A percentile compares a stretch with the other conserved stretches of the same genome.
These are phyloP conservation scores for Stenocarpella maydis DNA, from an alignment of 2,329 filamentous ascomycete genomes.

Conservation along the genomic window DNA sequence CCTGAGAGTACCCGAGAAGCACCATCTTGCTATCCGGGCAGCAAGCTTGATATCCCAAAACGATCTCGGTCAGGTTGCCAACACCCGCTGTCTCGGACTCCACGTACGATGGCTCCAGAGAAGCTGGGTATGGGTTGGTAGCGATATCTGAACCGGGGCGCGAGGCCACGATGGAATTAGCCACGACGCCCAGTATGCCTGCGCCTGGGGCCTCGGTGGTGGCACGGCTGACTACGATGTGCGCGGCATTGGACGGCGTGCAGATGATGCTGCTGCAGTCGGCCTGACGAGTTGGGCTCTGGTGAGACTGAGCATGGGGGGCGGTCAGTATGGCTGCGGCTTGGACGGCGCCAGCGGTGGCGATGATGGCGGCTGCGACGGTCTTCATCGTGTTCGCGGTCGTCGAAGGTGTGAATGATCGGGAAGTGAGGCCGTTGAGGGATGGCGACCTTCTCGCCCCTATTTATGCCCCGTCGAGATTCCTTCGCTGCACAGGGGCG, in stretches of 20 bases:
- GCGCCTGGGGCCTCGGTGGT: conserved; percentile 45
- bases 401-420: no score
- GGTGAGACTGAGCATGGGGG: neutral
- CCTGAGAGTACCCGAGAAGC: conserved; percentile 45
- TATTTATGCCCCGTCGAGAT: neutral
- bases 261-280: conserved; percentile 28
- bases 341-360: neutral
- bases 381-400: conserved; percentile 5
- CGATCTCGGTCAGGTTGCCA: conserved; percentile 42
- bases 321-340: neutral
- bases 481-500: neutral
- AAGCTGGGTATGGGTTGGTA: conserved; percentile 45
- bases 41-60: conserved; percentile 42
- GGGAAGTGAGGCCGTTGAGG: no score
- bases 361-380: neutral
- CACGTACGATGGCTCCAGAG: conserved; percentile 40
- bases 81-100: conserved; percentile 44
- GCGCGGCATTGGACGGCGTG: conserved; percentile 19
- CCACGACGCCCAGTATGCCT: conserved; percentile 45
- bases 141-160: conserved; percentile 46
- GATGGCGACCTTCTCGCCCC: neutral
- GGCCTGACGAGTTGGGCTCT: neutral
- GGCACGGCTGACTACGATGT: conserved; percentile 49
- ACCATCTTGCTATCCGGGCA: conserved; percentile 44
- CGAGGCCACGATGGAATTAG: conserved; percentile 41